Conservation (phyloP, 805 yeast genomes). For the Pichia insulana region DNA sequence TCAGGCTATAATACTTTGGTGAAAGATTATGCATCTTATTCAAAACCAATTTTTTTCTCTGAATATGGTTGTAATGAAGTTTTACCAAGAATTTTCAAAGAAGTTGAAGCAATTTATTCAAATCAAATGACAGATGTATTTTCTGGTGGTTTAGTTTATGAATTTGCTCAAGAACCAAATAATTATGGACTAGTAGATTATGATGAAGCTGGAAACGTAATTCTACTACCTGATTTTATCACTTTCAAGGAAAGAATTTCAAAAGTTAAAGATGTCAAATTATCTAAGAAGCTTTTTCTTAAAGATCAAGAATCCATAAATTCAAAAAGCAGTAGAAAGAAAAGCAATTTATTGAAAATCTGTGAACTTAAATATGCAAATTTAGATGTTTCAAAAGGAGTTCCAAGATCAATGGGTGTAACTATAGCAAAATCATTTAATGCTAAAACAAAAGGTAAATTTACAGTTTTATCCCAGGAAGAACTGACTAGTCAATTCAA, state of each 20-base stretch:
- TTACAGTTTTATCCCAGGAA: constrained; percentile 33
- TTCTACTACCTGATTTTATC: constrained; percentile 35
- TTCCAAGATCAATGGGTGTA: constrained; percentile 36
- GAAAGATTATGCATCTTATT: constrained; percentile 55
- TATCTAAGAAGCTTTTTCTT: constrained; percentile 16
- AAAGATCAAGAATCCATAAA: constrained; percentile 12
- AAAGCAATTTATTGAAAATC: constrained; percentile 10
- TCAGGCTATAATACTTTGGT: constrained; percentile 71
- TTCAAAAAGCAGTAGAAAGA: neutral
- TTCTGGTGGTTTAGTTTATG: constrained; percentile 81
- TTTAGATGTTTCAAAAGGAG: constrained; percentile 32
- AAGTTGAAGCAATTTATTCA: constrained; percentile 62
- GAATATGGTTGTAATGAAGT: constrained; percentile 90
- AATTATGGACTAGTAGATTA: constrained; percentile 66
- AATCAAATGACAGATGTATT: constrained; percentile 65
- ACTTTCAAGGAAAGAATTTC: constrained; percentile 37
- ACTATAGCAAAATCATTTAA: constrained; percentile 7
- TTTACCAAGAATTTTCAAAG: constrained; percentile 70
- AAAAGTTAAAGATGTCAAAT: constrained; percentile 23
- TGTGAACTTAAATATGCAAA: constrained; percentile 36
- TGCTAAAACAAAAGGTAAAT: constrained; percentile 35
- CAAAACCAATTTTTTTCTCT: constrained; percentile 78
- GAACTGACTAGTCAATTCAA: constrained; percentile 35
- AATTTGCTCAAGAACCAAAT: constrained; percentile 70
- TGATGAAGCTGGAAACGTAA: constrained; percentile 33